Evolutionary conservation across 2,329 filamentous ascomycete species (phyloP).

Genomic region (Kalaharituber pfeilii): DNA sequence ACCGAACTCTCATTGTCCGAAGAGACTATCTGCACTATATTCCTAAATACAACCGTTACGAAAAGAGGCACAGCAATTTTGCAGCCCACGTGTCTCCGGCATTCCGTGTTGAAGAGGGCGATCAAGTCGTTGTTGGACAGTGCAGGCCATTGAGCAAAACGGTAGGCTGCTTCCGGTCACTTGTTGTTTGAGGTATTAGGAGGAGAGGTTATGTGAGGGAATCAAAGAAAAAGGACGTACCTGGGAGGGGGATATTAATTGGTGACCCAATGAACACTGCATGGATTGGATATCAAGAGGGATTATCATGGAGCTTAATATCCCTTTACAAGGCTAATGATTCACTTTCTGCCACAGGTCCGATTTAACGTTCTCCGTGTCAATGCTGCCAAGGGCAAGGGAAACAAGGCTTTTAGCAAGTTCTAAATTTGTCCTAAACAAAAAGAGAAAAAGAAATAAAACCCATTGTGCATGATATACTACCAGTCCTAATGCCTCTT

Average conservation of each 20-base stretch:
- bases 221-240: background rate
- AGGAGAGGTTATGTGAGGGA: background rate
- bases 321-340: background rate
- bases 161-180: conserved; percentile 43
- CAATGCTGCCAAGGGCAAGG: conserved; percentile 90
- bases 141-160: conserved; percentile 99
- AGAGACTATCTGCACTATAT: conserved; percentile 99
- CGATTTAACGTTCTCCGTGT: conserved; percentile 99
- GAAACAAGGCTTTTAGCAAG: conserved; percentile 95
- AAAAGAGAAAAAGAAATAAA: background rate
- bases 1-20: conserved; percentile 98
- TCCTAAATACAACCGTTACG: conserved; percentile 99
- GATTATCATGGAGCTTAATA: background rate
- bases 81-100: conserved; percentile 96
- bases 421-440: conserved; percentile 48
- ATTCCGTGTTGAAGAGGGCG: conserved; percentile 99
- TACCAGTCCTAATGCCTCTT: too few species aligned
- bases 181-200: background rate
- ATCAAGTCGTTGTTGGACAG: conserved; percentile 98
- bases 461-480: too few species aligned
- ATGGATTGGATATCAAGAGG: background rate
- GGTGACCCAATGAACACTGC: background rate
- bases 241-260: background rate
- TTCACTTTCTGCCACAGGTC: conserved; percentile 39
- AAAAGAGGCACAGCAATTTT: conserved; percentile 99